Conservation (phyloP, 371 early-diverging fungal genomes). For the Mucor plumbeus region DNA sequence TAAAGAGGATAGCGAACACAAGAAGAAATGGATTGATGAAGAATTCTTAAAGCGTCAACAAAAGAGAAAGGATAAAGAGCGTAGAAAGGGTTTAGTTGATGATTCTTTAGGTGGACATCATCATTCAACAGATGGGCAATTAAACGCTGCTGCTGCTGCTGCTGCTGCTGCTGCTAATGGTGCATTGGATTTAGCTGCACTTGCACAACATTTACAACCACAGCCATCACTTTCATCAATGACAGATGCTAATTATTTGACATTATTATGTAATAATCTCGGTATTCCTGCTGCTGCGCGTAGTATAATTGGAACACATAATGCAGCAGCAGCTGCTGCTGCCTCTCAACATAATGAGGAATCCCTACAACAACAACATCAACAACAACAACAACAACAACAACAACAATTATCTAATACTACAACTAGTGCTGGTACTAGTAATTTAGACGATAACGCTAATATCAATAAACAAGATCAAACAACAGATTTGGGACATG, state of each 20-base stretch:
- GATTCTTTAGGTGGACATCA: conserved; percentile 25
- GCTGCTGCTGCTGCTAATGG: conserved; percentile 10
- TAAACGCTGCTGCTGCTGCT: background rate
- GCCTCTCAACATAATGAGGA: background rate
- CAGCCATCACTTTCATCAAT: conserved; percentile 17
- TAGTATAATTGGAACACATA: conserved; percentile 16
- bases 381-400: conserved; percentile 18
- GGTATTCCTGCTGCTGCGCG: conserved; percentile 40
- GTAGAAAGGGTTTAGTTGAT: conserved; percentile 32
- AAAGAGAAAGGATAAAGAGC: conserved; percentile 74
- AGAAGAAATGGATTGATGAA: conserved; percentile 72
- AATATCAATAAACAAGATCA: background rate
- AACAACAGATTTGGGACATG: background rate
- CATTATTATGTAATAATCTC: conserved; percentile 52
- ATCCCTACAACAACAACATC: background rate
- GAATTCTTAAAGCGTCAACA: conserved; percentile 74
- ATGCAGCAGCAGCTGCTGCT: conserved; percentile 9
- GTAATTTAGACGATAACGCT: background rate
- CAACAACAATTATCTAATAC: background rate
- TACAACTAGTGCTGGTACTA: conserved; percentile 3
- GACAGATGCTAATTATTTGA: conserved; percentile 43
- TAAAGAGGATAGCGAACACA: conserved; percentile 63
- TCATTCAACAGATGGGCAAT: background rate
- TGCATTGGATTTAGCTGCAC: conserved; percentile 14
- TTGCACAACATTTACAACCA: conserved; percentile 24